Conservation (phyloP, 768 basidiomycete species). For the Hydnomerulius pinastri region DNA sequence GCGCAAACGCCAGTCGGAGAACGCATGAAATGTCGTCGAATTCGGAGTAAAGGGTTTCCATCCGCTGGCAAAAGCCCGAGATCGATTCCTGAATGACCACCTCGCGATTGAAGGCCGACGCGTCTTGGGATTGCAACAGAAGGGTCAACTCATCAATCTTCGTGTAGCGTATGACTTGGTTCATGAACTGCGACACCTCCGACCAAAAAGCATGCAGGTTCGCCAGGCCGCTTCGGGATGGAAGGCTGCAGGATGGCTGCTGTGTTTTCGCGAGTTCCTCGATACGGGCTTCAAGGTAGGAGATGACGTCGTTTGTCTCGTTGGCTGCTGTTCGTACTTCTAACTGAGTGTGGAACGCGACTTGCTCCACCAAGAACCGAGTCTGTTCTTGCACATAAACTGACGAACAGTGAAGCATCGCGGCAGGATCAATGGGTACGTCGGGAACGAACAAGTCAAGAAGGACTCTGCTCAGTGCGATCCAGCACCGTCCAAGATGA, state of each 20-base stretch:
- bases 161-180: constrained; percentile 48
- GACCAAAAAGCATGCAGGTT: constrained; percentile 68
- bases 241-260: constrained; percentile 27
- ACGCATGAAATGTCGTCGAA: constrained; percentile 71
- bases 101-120: constrained; percentile 54
- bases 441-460: constrained; percentile 80
- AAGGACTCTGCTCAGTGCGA: constrained; percentile 59
- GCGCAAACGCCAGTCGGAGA: constrained; percentile 63
- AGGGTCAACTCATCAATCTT: constrained; percentile 53
- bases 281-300: constrained; percentile 43
- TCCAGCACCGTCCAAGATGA: constrained; percentile 54
- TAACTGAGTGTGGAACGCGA: constrained; percentile 53
- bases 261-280: constrained; percentile 30
- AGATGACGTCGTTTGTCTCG: constrained; percentile 46
- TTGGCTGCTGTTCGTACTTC: constrained; percentile 63
- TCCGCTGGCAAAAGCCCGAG: constrained; percentile 71
- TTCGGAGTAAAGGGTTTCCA: constrained; percentile 66
- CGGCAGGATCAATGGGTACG: constrained; percentile 84
- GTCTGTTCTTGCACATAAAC: constrained; percentile 47
- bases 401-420: constrained; percentile 50
- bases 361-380: constrained; percentile 45
- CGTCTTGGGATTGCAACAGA: constrained; percentile 37
- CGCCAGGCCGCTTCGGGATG: constrained; percentile 42
- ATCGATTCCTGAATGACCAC: constrained; percentile 78
- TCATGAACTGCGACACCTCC: constrained; percentile 75